Evolutionary conservation across 2,329 filamentous ascomycete genomes (phyloP).

Genomic region (Neocatenulostroma microsporum): DNA sequence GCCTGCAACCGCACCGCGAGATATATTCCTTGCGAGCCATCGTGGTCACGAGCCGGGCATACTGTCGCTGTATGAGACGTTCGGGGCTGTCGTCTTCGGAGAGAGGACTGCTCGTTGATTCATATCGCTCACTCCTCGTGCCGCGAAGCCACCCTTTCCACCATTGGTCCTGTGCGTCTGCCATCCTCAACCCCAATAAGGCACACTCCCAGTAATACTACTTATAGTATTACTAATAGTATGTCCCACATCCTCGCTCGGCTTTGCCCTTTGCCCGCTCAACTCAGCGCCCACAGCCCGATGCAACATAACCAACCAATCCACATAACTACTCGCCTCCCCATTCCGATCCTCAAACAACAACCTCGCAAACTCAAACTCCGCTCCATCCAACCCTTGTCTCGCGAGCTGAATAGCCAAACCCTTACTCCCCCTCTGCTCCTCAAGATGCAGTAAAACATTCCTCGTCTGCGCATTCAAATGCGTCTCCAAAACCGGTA

Average conservation of each 20-base stretch:
- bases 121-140: too few relatives aligned
- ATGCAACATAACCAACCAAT: slow-evolving; percentile 95
- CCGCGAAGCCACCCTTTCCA: too few relatives aligned
- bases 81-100: too few relatives aligned
- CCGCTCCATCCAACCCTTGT: slow-evolving; percentile 87
- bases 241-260: slow-evolving; percentile 17
- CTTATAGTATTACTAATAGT: slow-evolving; percentile 24
- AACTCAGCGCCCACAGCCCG: slow-evolving; percentile 80
- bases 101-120: too few relatives aligned
- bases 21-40: too few relatives aligned
- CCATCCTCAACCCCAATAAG: slow-evolving; percentile 23
- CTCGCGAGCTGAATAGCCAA: slow-evolving; percentile 82
- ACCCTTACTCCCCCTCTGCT: slow-evolving; percentile 75
- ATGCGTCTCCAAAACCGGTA: slow-evolving; percentile 83
- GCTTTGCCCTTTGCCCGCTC: slow-evolving; percentile 24
- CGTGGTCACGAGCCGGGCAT: too few relatives aligned
- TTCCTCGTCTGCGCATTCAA: slow-evolving; percentile 94
- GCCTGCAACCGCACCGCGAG: too few relatives aligned
- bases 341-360: slow-evolving; percentile 94
- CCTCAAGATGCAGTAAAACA: slow-evolving; percentile 76
- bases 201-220: slow-evolving; percentile 24
- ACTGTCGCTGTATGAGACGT: too few relatives aligned
- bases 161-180: too few relatives aligned
- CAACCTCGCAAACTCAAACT: slow-evolving; percentile 90
- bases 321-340: slow-evolving; percentile 94